phyloP scores from a whole-genome alignment of 2,329 filamentous ascomycete genomes.

The Aspergillus texensis region DNA sequence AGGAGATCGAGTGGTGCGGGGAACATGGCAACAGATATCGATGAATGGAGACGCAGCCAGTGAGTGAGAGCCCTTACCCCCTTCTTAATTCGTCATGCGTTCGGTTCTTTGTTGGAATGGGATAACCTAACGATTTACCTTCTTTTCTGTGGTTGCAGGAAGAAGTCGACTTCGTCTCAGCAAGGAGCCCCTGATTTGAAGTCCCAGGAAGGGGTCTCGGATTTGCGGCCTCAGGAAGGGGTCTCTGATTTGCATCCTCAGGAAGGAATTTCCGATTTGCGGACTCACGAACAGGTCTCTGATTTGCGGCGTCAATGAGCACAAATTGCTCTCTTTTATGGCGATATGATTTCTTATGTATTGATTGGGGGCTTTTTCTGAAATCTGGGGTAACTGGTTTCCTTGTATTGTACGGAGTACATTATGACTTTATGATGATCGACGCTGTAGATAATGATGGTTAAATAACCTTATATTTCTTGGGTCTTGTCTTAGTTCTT shows the following conservation, averaged over 20 bases:
- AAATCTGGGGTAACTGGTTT: neutral
- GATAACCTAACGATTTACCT: neutral
- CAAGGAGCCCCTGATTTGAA: neutral
- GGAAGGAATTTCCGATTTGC: neutral
- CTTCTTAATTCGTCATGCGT: too few species aligned
- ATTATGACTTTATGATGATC: neutral
- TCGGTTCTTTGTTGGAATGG: neutral
- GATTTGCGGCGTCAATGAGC: neutral
- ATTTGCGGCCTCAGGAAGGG: neutral
- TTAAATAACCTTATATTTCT: neutral
- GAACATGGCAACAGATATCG: constrained; percentile 45
- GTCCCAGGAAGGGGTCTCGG: neutral
- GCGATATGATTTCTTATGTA: neutral
- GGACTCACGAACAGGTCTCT: neutral
- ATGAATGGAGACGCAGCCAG: constrained; percentile 37
- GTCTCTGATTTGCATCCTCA: neutral
- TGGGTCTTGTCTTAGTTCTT: neutral
- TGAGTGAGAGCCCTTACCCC: neutral
- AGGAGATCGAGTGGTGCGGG: constrained; percentile 18
- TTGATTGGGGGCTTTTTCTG: neutral
- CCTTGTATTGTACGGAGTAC: neutral
- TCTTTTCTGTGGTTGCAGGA: neutral
- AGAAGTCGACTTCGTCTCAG: neutral
- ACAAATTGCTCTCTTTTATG: neutral
- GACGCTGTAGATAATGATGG: neutral